Base-by-base conservation (phyloP, 768 basidiomycete species). In the Boletus eberwhitei region DNA sequence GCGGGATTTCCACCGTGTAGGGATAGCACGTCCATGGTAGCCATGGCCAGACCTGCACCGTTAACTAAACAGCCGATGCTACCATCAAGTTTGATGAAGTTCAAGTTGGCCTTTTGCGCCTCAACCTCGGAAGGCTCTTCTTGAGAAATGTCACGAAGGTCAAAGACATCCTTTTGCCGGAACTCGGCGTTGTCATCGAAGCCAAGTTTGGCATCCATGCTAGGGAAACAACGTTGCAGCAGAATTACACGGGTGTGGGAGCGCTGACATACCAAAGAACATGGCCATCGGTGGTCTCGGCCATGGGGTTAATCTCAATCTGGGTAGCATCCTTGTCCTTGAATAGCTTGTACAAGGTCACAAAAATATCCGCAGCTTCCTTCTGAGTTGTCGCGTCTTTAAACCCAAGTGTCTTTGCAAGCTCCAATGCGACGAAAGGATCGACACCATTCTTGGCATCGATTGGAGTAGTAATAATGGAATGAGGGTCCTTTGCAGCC, bases 131-230 rank as follows among this genome's bases (percentile, higher is more conserved):
- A 95, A 19, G 94, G 84, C 66, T 98, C 94, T 73, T 99, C 97
- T 72, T 99, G 97, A 1, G 92, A 84, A 53, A 89, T 81, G 68
- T 99, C 97, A 50, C 97, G 86, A 51, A 99, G 80, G 51, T 75
- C 79, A 69, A 96, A 97, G 57, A 98, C 71, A 62, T 96, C 93
- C 65, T 85, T 74, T 69, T 99, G 97, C 57, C 97, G 88, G 84
- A 99, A 99, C 68, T 94, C 93, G 36, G 97, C 97, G 68, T 99
- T 98, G 71, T 99, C 97, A 65, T 99, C 97, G 65, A 99, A 99
- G n/a, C 94, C 93, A 58, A 98, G 93, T 74, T 99, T 99, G 71
- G 97, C 97, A 72, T 99, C 97, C 97, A 99, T 98, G 78, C 95
- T 96, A 60, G 13, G 57, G 43, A 53, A 34, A 45, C 22, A 48